Base-by-base conservation (phyloP, 2,329 filamentous ascomycete species). In the Neospermospora avenae region DNA sequence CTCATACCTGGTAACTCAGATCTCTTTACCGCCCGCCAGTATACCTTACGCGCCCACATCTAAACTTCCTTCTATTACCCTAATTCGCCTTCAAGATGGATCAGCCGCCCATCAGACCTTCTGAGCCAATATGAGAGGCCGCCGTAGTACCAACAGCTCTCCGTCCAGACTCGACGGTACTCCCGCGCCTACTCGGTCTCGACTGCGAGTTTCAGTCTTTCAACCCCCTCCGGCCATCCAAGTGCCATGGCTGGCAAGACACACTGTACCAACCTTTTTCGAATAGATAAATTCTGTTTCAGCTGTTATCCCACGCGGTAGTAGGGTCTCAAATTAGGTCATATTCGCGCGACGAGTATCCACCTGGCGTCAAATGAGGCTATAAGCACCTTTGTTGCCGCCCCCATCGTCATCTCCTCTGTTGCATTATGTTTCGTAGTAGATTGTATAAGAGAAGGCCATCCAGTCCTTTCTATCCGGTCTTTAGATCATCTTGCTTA, bases 371-470 rank as follows among this genome's bases (percentile, higher is more conserved):
- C 61, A 62, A 49, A 61, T 68, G 62, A 64, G 62, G 63, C 63
- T 68, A 67, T 65, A 65, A 63, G 61, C 65, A 57, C 64, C 61
- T 63, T 63, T 63, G 52, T 63, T 62, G 24, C 58, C 37, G 59
- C 60, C 62, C 63, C 65, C 62, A 65, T 58, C 51, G 53, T 59
- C 57, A 25, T 44, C 46, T 52, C 57, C 41, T 62, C 55, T 60
- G 59, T 59, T 63, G 44, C 61, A 60, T 57, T 61, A 57, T 61
- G 53, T 58, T 62, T 58, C 55, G 57, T 31, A 58, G 53, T 45
- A 53, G 55, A 55, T 63, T 65, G 62, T 69, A 70, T 70, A 70
- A 67, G 65, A 61, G 63, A 64, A 58, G 62, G 63, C 59, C 63
- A 44, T 59, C 59, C 67, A 67, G 64, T 61, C 63, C 64, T 59